Evolutionary conservation across 176 grass and related monocot species (phyloP).

Genomic region (Metroxylon sagu): DNA sequence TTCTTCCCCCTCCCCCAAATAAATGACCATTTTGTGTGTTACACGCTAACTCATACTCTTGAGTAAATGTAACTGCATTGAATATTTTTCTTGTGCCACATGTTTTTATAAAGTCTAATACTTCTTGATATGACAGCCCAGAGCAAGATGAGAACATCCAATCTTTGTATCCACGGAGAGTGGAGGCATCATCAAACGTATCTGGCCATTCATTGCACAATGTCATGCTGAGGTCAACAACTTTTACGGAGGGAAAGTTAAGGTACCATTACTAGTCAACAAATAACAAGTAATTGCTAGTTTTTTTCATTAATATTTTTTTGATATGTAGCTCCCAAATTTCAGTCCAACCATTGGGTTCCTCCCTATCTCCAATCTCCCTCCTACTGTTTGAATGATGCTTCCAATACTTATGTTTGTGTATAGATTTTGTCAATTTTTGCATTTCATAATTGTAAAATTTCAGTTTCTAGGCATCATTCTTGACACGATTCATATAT

Average conservation of each 20-base stretch:
- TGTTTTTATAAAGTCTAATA: no score
- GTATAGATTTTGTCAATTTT: no score
- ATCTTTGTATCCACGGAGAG: constrained; percentile 60
- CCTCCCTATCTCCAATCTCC: background rate
- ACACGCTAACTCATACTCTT: no score
- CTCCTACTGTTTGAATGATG: no score
- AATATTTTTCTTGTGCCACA: no score
- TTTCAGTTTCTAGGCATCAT: no score
- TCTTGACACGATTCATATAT: background rate
- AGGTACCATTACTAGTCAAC: constrained; percentile 44
- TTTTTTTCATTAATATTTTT: constrained; percentile 11
- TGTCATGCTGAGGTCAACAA: constrained; percentile 80
- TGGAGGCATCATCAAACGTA: constrained; percentile 81
- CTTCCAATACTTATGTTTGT: no score
- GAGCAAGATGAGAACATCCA: constrained; percentile 57
- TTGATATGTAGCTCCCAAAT: background rate
- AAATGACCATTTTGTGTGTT: no score
- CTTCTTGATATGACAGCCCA: constrained; percentile 31
- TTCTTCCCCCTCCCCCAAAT: no score
- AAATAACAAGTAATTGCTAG: constrained; percentile 18
- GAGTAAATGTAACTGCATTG: no score
- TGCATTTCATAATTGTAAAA: no score
- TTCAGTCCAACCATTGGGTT: background rate
- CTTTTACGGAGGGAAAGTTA: constrained; percentile 89
- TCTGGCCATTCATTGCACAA: constrained; percentile 61